phyloP scores from a whole-genome alignment of 805 yeast genomes.

The Torulaspora maleeae region DNA sequence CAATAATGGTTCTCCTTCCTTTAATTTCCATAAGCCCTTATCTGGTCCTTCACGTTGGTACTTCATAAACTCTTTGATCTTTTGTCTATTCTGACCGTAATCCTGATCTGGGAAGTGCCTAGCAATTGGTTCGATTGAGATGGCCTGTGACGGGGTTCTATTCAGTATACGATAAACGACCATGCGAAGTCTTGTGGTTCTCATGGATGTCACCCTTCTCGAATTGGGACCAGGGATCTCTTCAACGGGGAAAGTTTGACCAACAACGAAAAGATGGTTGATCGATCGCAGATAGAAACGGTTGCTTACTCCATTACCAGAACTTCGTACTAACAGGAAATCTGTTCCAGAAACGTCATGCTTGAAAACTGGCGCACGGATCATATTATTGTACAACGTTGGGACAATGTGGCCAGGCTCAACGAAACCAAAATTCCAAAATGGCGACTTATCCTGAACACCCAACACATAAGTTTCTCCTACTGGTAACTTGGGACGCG shows the following conservation, averaged over 20 bases:
- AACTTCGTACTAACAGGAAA: constrained; percentile 71
- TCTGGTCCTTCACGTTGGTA: constrained; percentile 91
- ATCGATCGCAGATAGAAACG: constrained; percentile 65
- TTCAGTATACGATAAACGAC: constrained; percentile 84
- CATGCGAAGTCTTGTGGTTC: constrained; percentile 88
- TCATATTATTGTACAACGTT: constrained; percentile 84
- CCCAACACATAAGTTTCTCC: constrained; percentile 97
- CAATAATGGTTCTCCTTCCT: constrained; percentile 61
- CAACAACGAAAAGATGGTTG: constrained; percentile 76
- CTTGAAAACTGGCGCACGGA: constrained; percentile 87
- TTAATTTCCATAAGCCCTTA: constrained; percentile 92
- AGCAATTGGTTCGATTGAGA: constrained; percentile 82
- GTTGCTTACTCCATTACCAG: constrained; percentile 73
- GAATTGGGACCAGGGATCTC: constrained; percentile 98
- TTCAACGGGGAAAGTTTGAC: constrained; percentile 87
- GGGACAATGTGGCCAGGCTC: constrained; percentile 93
- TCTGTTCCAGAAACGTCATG: constrained; percentile 79
- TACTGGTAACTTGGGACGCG: constrained; percentile 79
- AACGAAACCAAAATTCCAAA: constrained; percentile 97
- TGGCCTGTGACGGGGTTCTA: constrained; percentile 63
- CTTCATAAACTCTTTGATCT: constrained; percentile 96
- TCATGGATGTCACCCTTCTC: constrained; percentile 87
- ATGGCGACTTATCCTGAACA: constrained; percentile 93
- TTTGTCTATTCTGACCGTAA: constrained; percentile 94
- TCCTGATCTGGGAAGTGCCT: constrained; percentile 94